These are phyloP conservation scores for Galerina marginata DNA, from an alignment of 768 basidiomycete species.

Conservation along the genomic window DNA sequence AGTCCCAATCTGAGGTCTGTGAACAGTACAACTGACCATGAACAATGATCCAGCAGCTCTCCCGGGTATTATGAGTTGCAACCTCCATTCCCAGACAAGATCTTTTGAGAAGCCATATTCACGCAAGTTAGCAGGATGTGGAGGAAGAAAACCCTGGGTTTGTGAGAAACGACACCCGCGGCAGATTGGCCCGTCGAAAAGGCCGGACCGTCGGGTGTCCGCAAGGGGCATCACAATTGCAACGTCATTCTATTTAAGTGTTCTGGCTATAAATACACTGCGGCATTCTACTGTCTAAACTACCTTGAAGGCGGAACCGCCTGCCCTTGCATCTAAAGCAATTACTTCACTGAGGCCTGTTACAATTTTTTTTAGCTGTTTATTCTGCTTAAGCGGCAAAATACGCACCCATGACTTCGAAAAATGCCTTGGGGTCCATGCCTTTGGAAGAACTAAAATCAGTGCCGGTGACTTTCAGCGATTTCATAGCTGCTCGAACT, in stretches of 20 bases:
- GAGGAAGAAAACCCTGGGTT: not conserved
- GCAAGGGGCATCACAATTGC: too few relatives aligned
- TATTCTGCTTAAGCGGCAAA: not conserved
- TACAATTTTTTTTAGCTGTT: not conserved
- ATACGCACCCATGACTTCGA: conserved; percentile 72
- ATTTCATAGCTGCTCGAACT: conserved; percentile 76
- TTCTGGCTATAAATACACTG: too few relatives aligned
- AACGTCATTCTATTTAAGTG: too few relatives aligned
- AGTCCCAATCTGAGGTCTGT: not conserved
- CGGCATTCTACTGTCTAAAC: conserved; percentile 34
- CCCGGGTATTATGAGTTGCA: conserved; percentile 35
- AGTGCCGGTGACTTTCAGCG: conserved; percentile 78
- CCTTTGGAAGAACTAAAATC: conserved; percentile 65
- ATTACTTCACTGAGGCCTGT: conserved; percentile 59
- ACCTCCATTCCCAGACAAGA: conserved; percentile 37
- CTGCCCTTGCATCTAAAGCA: conserved; percentile 59
- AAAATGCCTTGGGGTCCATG: conserved; percentile 81
- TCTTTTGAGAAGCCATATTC: conserved; percentile 26
- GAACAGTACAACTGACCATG: conserved; percentile 58
- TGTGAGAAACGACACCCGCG: not conserved
- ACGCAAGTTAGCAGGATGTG: not conserved
- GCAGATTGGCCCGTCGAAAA: too few relatives aligned
- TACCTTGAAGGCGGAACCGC: conserved; percentile 60
- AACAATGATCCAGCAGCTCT: conserved; percentile 69
- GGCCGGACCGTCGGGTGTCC: too few relatives aligned